Base-by-base conservation (phyloP, 495 filamentous ascomycete species). In the Penicillium arizonense region DNA sequence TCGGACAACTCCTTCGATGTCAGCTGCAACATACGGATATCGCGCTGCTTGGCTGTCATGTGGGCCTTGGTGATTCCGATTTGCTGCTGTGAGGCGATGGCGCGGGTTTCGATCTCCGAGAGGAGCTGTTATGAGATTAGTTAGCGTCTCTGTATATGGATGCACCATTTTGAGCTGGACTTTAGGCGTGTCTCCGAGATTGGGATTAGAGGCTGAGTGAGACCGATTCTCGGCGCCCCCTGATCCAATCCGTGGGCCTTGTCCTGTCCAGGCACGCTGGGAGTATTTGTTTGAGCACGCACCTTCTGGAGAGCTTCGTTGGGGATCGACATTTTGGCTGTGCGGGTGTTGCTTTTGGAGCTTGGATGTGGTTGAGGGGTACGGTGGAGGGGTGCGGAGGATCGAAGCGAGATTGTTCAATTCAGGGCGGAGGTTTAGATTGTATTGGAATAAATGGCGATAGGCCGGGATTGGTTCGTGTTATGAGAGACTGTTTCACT, bases 261-360 rank as follows among this genome's bases (percentile, higher is more conserved):
- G 4, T 24, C 5, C 2, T 24, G 23, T 24, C 0, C 23, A 3
- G 23, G 23, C 3, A 24, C 23, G 23, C 23, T 6, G n/a, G 2
- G 14, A 0, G n/a, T 40, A n/a, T 41, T 9, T n/a, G 26, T 10
- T 2, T 18, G 1, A 0, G 16, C 14, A 35, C 71, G 65, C 61
- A 91, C 94, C 86, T 96, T 96, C 70, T 96, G 88, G 53, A 97
- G 77, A 59, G 93, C 91, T 80, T 96, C 90, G 65, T 94, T 96
- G 51, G 93, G 87, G 61, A 98, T 93, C 56, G 94, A 95, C 94
- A 98, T 98, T 53, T 59, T 81, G 65, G 39, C 48, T 39, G 37
- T 39, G 41, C 46, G 47, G 32, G 36, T 26, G 47, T 45, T 45
- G 50, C 38, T 16, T 30, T 34, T n/a, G 33, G 39, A 47, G 44